Base-by-base conservation (phyloP, 202 grass and related monocot genomes). In the Hordeum pubiflorum region DNA sequence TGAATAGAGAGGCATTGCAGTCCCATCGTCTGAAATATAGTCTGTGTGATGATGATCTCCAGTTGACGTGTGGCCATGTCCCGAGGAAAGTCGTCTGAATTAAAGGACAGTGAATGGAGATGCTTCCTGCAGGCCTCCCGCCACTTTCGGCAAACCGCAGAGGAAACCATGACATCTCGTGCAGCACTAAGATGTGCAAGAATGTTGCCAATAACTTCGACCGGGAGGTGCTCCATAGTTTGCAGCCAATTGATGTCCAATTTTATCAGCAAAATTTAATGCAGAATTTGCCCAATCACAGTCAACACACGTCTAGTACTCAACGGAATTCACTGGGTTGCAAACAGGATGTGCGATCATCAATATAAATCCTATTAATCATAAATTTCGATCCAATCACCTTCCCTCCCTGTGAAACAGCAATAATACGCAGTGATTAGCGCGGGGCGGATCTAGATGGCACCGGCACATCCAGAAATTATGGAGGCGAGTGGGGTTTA, bases 11-110 rank as follows among this genome's bases (percentile, higher is more conserved):
- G 90, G 59, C 76, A 88, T 37, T 91, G 95, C 86, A 98, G 84
- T 31, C 92, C 88, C 72, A 84, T 89, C 2, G 90, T 95, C 78
- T 98, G 95, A 62, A 94, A 98, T 89, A 98, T 91, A 55, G 92
- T 98, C 57, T 98, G 95, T 18, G 95, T 95, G 70, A 98, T 95
- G 67, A 95, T 77, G 57, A 98, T 98, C 80, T 98, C 95, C 74
- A 98, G 62, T 54, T 95, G 90, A 11, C 88, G 84, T 17, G 95
- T 93, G 22, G 88, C 85, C 79, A 98, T 84, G 72, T 94, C 90
- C 10, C 84, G 88, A 62, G 95, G 92, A 69, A 91, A 98, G 66
- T 92, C 88, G 10, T 91, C 77, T 2, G 91, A 98, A 40, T 89
- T 88, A 74, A 98, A 98, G 57, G 88, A 88, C 69, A 95, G 81